phyloP scores from a whole-genome alignment of 345 rosid genomes.

The Dipteronia dyeriana region DNA sequence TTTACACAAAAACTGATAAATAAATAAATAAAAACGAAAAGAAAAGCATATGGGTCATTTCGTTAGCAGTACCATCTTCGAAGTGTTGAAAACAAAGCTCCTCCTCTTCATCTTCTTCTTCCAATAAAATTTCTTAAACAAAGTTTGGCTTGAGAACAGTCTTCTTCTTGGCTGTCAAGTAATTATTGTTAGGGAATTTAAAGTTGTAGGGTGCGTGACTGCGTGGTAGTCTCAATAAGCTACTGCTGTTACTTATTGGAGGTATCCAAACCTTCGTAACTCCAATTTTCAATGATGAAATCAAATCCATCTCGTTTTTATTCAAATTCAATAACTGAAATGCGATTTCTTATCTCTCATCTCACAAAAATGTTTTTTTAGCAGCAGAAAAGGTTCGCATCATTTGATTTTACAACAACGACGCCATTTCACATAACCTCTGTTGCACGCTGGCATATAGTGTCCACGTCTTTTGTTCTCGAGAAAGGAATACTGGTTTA shows the following conservation, averaged over 20 bases:
- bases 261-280: constrained; percentile 5
- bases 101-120: constrained; percentile 47
- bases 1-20: not conserved
- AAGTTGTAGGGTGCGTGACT: constrained; percentile 25
- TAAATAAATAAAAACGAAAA: not conserved
- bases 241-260: not conserved
- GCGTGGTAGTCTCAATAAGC: constrained; percentile 27
- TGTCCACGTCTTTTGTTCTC: too few species aligned
- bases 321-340: not conserved
- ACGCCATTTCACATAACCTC: too few species aligned
- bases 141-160: constrained; percentile 43
- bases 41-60: constrained; percentile 10
- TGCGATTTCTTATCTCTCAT: not conserved
- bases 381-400: not conserved
- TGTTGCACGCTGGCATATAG: too few species aligned
- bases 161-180: constrained; percentile 43
- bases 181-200: constrained; percentile 21
- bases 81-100: constrained; percentile 52
- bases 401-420: not conserved
- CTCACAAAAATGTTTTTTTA: too few species aligned
- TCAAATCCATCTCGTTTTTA: constrained; percentile 33
- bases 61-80: constrained; percentile 52
- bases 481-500: too few species aligned
- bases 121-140: constrained; percentile 40
- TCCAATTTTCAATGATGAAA: constrained; percentile 27